Base-by-base conservation (phyloP, 352 stramenopile species). In the Plasmopara viticola region DNA sequence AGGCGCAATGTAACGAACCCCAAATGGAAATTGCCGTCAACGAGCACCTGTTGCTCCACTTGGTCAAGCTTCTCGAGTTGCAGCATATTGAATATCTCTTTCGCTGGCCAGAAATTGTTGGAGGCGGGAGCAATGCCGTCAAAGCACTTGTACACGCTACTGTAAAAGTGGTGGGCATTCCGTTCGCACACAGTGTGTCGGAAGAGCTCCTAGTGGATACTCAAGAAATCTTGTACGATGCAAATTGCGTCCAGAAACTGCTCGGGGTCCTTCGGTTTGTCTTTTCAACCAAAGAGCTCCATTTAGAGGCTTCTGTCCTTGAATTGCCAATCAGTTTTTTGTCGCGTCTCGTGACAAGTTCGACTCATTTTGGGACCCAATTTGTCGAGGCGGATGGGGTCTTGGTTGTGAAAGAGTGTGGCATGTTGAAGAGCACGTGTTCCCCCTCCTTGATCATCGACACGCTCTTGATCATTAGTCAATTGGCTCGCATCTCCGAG, bases 81-180 rank as follows among this genome's bases (percentile, higher is more conserved):
- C 59, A 61, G 31, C 78, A 92, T 60, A 85, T 92, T 4, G 43
- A 76, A 20, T 68, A 64, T 18, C 60, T 95, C 33, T 72, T 89
- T 33, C 66, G 72, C 14, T 95, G 81, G 83, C 82, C 84, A 10
- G 82, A 92, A 20, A 64, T 79, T 0, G 66, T 85, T n/a, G 79
- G 76, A 9, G 84, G 86, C n/a, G 84, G 86, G 4, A 74, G 65
- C 39, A 84, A 84, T 42, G 84, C 84, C 10, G 84, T 94, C 15
- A 91, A 87, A 58, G 78, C 84, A 3, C 67, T 94, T 12, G 69
- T 95, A 9, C 73, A 86, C 31, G 84, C 84, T 4, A 87, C 87
- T n/a, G 81, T 94, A 6, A 91, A 93, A 43, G 78, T 94, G 25
- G 50, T 95, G 2, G 77, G 79, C 5, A 86, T 90, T n/a, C 68